Percentiles rank a stretch among this genome's conserved stretches.
Conservation (phyloP, 75 land plant species). For the Cryptomeria japonica region DNA sequence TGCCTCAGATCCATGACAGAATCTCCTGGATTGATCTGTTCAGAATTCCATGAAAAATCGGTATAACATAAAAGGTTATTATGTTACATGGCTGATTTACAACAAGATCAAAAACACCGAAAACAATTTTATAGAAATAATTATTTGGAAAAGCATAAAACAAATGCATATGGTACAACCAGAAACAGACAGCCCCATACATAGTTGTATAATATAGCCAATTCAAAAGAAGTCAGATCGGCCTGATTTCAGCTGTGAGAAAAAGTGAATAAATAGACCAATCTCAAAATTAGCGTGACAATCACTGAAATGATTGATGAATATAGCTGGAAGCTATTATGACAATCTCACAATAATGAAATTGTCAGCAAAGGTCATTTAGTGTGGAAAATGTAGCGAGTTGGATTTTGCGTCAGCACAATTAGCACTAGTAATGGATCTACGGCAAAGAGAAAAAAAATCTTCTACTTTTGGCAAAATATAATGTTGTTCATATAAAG, state of each 20-base stretch:
- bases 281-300: not conserved
- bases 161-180: not conserved
- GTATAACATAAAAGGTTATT: not conserved
- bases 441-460: not conserved
- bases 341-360: not conserved
- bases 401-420: not conserved
- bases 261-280: not conserved
- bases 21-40: slow-evolving; percentile 94
- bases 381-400: not conserved
- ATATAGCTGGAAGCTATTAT: not conserved
- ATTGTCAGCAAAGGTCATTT: not conserved
- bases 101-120: not conserved
- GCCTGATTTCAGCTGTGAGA: not conserved
- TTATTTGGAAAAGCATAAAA: not conserved
- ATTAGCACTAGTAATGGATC: not conserved
- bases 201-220: not conserved
- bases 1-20: slow-evolving; percentile 99
- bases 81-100: not conserved
- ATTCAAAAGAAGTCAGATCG: not conserved
- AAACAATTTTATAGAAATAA: not conserved
- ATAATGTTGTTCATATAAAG: not conserved
- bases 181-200: not conserved
- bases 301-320: not conserved
- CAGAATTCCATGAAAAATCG: not conserved
- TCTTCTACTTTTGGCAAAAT: not conserved